A percentile compares a stretch with the other conserved stretches of the same genome.
Conservation (phyloP, 306 rosid species). For the Nissolia schottii region DNA sequence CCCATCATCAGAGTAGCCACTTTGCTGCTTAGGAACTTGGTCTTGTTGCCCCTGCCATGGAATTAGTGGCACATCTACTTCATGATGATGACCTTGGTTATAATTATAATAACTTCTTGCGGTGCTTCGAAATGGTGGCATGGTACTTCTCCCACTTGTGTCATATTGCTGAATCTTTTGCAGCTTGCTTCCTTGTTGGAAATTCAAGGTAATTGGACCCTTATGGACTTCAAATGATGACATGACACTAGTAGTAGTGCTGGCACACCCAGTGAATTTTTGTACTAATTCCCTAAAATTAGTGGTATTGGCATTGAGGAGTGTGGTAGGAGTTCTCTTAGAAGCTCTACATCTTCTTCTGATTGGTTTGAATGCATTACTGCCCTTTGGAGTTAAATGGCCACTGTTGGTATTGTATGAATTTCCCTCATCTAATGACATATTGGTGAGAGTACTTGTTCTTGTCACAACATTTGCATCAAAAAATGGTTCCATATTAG, state of each 20-base stretch:
- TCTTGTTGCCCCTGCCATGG: background rate
- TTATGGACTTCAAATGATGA: slow-evolving; percentile 33
- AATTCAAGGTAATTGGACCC: slow-evolving; percentile 65
- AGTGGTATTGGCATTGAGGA: slow-evolving; percentile 60
- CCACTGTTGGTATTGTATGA: background rate
- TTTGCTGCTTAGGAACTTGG: background rate
- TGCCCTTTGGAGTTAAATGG: slow-evolving; percentile 22
- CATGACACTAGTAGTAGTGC: slow-evolving; percentile 1
- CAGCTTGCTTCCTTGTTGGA: slow-evolving; percentile 35
- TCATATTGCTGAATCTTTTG: slow-evolving; percentile 9
- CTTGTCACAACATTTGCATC: slow-evolving; percentile 1
- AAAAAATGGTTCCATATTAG: slow-evolving; percentile 15
- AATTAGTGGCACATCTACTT: background rate
- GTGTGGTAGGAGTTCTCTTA: slow-evolving; percentile 60
- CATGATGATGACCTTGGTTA: slow-evolving; percentile 10
- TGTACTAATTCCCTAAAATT: slow-evolving; percentile 69
- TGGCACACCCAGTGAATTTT: slow-evolving; percentile 60
- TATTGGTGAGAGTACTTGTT: background rate
- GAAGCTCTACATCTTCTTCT: slow-evolving; percentile 53
- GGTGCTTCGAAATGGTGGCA: background rate
- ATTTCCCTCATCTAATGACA: slow-evolving; percentile 3
- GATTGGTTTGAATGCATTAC: slow-evolving; percentile 32
- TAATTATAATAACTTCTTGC: background rate
- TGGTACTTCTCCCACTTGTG: background rate
- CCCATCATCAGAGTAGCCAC: slow-evolving; percentile 5